phyloP scores from a whole-genome alignment of 352 stramenopile species.

The Phytopythium delawarense region DNA sequence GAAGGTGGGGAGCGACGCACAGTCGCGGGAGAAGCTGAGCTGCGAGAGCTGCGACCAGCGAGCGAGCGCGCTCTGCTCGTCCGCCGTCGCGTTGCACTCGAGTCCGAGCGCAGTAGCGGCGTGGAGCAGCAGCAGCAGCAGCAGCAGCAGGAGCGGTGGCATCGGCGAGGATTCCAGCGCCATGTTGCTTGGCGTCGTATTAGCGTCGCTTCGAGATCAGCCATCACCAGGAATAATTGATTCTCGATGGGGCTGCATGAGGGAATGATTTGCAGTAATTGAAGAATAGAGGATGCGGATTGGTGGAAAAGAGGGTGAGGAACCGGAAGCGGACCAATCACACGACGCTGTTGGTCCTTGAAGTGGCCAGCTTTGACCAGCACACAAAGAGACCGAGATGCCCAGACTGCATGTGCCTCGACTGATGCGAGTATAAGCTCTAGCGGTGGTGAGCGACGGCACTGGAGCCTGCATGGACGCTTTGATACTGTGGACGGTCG shows the following conservation, averaged over 20 bases:
- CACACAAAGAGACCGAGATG: no score
- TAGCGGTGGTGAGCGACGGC: no score
- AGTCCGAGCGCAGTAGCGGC: slow-evolving; percentile 16
- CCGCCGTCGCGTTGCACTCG: slow-evolving; percentile 47
- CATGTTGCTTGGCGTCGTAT: background rate
- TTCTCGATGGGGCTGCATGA: background rate
- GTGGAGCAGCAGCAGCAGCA: background rate
- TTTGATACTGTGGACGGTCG: no score
- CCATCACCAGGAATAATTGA: background rate
- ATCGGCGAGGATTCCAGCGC: background rate
- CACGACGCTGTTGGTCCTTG: background rate
- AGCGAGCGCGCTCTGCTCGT: slow-evolving; percentile 31
- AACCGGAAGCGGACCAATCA: background rate
- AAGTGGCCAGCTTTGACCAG: background rate
- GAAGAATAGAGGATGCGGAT: background rate
- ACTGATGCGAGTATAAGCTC: no score
- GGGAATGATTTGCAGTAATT: background rate
- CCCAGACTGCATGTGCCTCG: no score
- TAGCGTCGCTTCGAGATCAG: background rate
- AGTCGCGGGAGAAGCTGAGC: slow-evolving; percentile 67
- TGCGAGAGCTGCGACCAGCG: slow-evolving; percentile 49
- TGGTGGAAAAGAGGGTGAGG: background rate
- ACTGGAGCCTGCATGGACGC: no score
- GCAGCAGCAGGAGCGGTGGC: background rate
- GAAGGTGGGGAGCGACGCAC: slow-evolving; percentile 15